These are phyloP conservation scores for Aspergillus alliaceus DNA, from an alignment of 2,329 filamentous ascomycete species.

Conservation along the genomic window DNA sequence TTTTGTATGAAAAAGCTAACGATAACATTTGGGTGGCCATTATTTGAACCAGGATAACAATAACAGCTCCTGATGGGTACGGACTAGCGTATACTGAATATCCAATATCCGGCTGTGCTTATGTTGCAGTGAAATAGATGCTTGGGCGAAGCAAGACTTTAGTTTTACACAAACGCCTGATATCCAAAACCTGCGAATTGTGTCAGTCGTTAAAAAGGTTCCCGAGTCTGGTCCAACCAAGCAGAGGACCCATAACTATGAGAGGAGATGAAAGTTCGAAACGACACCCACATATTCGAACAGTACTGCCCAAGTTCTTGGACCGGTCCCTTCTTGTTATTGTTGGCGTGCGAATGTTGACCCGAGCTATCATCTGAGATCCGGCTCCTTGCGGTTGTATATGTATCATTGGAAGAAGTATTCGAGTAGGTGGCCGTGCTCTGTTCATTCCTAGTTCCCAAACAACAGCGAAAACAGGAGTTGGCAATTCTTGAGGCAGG, in stretches of 20 bases:
- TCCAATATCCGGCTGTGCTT: neutral
- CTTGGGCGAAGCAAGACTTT: neutral
- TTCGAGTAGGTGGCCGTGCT: conserved; percentile 8
- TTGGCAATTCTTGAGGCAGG: neutral
- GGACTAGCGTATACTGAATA: neutral
- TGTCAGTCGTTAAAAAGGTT: neutral
- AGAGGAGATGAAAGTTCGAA: neutral
- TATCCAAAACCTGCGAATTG: neutral
- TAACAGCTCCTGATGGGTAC: neutral
- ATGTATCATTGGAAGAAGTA: conserved; percentile 15
- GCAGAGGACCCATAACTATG: conserved; percentile 1
- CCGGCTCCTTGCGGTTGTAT: conserved; percentile 12
- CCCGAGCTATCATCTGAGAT: neutral
- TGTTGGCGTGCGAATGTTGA: neutral
- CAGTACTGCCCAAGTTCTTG: neutral
- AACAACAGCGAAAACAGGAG: conserved; percentile 10
- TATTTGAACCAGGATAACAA: neutral
- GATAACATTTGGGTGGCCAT: neutral
- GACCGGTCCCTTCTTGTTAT: neutral
- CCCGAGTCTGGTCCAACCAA: conserved; percentile 1
- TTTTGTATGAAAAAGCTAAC: neutral
- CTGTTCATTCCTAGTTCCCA: neutral
- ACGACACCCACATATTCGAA: neutral
- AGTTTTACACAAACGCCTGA: neutral
- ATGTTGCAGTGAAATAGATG: neutral